phyloP scores from a whole-genome alignment of 108 stramenopile species.

The Nitzschia palea region DNA sequence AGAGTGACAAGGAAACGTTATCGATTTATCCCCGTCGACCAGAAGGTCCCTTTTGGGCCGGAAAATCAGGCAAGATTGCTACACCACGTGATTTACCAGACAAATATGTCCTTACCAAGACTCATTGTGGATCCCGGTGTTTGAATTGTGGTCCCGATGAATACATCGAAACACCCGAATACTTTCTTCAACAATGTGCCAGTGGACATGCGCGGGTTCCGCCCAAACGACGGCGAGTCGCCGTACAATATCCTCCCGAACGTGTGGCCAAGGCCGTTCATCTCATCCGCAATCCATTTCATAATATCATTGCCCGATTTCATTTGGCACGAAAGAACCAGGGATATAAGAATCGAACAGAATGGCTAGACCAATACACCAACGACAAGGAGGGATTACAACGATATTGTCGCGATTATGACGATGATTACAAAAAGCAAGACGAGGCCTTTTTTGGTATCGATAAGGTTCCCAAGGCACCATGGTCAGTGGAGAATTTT shows the following conservation, averaged over 20 bases:
- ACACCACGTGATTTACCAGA: slow-evolving; percentile 38
- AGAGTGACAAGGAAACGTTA: slow-evolving; percentile 23
- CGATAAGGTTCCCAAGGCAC: slow-evolving; percentile 38
- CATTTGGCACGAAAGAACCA: slow-evolving; percentile 50
- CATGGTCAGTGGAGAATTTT: slow-evolving; percentile 78
- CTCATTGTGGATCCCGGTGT: slow-evolving; percentile 77
- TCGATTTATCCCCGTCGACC: slow-evolving; percentile 42
- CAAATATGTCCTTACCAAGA: slow-evolving; percentile 73
- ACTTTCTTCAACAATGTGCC: slow-evolving; percentile 44
- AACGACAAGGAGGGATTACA: slow-evolving; percentile 42
- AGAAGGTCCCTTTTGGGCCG: slow-evolving; percentile 54
- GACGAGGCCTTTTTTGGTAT: slow-evolving; percentile 31
- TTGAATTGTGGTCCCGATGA: slow-evolving; percentile 49
- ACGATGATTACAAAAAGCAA: neutral
- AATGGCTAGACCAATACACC: slow-evolving; percentile 22
- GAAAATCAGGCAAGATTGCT: slow-evolving; percentile 28
- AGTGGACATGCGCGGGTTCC: slow-evolving; percentile 23
- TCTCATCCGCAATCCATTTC: slow-evolving; percentile 65
- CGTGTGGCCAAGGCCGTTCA: slow-evolving; percentile 70
- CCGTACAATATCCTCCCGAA: slow-evolving; percentile 28
- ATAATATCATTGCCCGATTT: slow-evolving; percentile 72
- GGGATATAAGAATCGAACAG: slow-evolving; percentile 20
- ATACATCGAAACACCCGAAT: slow-evolving; percentile 54
- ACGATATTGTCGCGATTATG: slow-evolving; percentile 34
- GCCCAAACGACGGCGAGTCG: slow-evolving; percentile 7